Evolutionary conservation across 1,284 basidiomycete species (phyloP), one percentile per base, ranked within the genome.

Genomic region (Cutaneotrichosporon sp.): DNA sequence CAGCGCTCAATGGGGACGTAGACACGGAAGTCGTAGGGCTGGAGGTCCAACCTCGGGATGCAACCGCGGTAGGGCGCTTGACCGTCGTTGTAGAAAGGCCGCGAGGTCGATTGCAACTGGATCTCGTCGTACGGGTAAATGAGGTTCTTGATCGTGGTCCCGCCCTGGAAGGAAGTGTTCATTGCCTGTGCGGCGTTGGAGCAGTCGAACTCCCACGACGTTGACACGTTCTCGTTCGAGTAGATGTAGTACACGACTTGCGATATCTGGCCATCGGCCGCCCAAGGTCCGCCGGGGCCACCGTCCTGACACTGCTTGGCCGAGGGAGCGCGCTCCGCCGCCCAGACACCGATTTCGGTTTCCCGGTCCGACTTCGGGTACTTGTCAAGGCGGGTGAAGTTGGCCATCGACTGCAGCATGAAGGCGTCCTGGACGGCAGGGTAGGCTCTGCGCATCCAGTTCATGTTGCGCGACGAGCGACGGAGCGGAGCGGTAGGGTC

Each of bases 311-410:
- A 84, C 74, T 91, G 87, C 61, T 79, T 79, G 27, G 73, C 78
- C 1, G 79, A 29, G 14, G 83, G 87, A 4, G 87, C 82, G 34
- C 91, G 86, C 5, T 87, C 86, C 22, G 87, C 85, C 1, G 90
- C 89, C 89, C 89, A 95, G 18, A 93, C 81, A 64, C 92, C 92
- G 83, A 92, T 86, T 77, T 94, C 90, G 0, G 92, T 92, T 50
- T 75, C 72, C 0, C 90, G 91, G 73, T 92, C 91, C 18, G 92
- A 95, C 75, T 92, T 91, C 4, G 91, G 90, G 10, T 89, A 85
- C 62, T 87, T 79, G 64, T 92, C 90, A 51, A 76, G 78, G 70
- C 86, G 83, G 0, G 92, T 94, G 90, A 89, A 91, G 74, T 90
- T 92, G 56, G 90, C 89, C 67, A 85, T 84, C 64, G 89, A 86